These are phyloP conservation scores for Colletotrichum scovillei DNA, from an alignment of 2,329 filamentous ascomycete species.

Conservation along the genomic window DNA sequence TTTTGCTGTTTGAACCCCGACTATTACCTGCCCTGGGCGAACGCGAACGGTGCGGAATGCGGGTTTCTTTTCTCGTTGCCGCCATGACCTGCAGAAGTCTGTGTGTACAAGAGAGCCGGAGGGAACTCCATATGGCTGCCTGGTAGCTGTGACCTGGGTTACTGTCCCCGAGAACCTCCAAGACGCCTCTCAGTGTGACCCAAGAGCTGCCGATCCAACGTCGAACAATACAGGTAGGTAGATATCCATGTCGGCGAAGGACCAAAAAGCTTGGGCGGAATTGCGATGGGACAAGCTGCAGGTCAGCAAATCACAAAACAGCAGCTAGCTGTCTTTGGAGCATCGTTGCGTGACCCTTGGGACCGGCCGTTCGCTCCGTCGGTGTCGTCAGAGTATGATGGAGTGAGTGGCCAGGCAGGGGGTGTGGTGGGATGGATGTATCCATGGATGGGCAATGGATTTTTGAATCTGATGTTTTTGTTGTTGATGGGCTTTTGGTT, in stretches of 20 bases:
- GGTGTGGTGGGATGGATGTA: neutral
- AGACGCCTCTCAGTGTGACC: neutral
- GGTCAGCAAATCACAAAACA: constrained; percentile 3
- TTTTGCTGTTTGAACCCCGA: neutral
- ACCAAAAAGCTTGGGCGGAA: neutral
- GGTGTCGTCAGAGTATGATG: constrained; percentile 5
- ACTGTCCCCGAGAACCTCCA: neutral
- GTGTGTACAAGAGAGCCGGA: neutral
- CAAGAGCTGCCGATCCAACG: constrained; percentile 4
- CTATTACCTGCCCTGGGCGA: neutral
- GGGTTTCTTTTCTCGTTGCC: neutral
- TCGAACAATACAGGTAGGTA: neutral
- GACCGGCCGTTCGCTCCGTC: constrained; percentile 11
- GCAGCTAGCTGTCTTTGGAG: constrained; percentile 2
- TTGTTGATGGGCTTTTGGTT: neutral
- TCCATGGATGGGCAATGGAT: neutral
- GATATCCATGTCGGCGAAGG: constrained; percentile 17
- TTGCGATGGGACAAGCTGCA: neutral
- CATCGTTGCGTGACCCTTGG: constrained; percentile 1
- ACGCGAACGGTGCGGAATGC: constrained; percentile 10
- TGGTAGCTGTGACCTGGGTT: no score
- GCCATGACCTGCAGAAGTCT: constrained; percentile 22
- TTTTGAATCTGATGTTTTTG: neutral
- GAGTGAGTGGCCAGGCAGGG: neutral
- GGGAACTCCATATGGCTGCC: neutral